phyloP scores from a whole-genome alignment of 2,329 filamentous ascomycete species.

The Pseudogymnoascus pannorum region DNA sequence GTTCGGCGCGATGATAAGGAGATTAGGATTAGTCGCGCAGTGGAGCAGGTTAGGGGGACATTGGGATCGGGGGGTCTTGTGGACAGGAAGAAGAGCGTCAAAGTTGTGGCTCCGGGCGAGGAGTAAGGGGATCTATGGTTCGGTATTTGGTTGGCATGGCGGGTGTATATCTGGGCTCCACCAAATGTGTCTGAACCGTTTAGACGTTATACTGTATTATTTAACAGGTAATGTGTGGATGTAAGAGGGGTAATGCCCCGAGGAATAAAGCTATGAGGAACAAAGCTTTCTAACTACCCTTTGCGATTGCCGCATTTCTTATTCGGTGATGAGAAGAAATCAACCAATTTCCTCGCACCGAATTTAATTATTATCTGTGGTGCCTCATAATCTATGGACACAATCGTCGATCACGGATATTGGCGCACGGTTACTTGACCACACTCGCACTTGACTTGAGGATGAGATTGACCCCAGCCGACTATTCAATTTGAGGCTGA shows the following conservation, averaged over 20 bases:
- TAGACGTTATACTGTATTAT: not conserved
- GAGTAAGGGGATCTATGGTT: not conserved
- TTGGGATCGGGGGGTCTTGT: slow-evolving; percentile 27
- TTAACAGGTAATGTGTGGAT: not conserved
- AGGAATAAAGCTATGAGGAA: not conserved
- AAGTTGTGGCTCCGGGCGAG: slow-evolving; percentile 40
- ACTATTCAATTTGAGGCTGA: not conserved
- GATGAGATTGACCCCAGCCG: not conserved
- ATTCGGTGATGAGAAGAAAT: not conserved
- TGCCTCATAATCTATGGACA: too few species aligned
- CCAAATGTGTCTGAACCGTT: not conserved
- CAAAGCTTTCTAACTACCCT: too few species aligned
- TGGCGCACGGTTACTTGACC: not conserved
- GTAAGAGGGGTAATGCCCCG: not conserved
- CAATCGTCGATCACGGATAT: too few species aligned
- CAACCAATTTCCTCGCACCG: not conserved
- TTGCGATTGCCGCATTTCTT: not conserved
- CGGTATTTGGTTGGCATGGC: not conserved
- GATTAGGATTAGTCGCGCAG: slow-evolving; percentile 51
- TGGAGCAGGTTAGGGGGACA: slow-evolving; percentile 51
- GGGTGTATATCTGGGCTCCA: not conserved
- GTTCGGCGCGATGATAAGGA: slow-evolving; percentile 46
- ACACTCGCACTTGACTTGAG: too few species aligned
- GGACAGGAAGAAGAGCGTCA: slow-evolving; percentile 56
- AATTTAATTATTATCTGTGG: too few species aligned